Conservation (phyloP, 768 basidiomycete genomes). For the Pleurotus tuoliensis region DNA sequence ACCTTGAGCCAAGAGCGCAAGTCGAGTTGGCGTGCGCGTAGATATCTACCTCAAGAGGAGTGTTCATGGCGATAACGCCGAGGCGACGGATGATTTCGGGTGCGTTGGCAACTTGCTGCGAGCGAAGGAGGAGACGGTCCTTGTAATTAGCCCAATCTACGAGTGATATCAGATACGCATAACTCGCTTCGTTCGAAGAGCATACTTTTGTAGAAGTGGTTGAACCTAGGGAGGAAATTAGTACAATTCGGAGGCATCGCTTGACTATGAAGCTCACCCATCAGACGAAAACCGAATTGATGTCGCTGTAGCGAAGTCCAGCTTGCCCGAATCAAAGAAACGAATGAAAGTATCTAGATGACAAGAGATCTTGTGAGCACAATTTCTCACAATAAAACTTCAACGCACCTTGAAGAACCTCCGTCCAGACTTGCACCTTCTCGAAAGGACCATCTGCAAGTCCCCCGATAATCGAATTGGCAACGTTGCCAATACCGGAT, state of each 20-base stretch:
- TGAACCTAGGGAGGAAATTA: conserved; percentile 25
- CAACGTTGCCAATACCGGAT: conserved; percentile 46
- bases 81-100: conserved; percentile 45
- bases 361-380: neutral
- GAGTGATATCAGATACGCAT: too few relatives aligned
- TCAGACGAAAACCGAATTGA: conserved; percentile 43
- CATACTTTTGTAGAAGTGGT: conserved; percentile 45
- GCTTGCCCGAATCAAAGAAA: conserved; percentile 45
- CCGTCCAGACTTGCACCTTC: conserved; percentile 47
- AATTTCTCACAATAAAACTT: neutral
- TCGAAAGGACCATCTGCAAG: conserved; percentile 45
- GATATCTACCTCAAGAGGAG: conserved; percentile 47
- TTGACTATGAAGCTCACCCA: conserved; percentile 27
- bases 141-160: conserved; percentile 46
- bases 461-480: conserved; percentile 46
- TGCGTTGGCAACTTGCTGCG: conserved; percentile 48
- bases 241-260: too few relatives aligned
- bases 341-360: conserved; percentile 37
- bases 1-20: conserved; percentile 40
- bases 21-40: conserved; percentile 52
- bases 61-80: conserved; percentile 50
- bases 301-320: conserved; percentile 44
- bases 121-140: conserved; percentile 41
- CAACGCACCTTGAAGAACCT: conserved; percentile 36
- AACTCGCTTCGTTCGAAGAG: too few relatives aligned